Evolutionary conservation across 352 stramenopile species (phyloP).

Genomic region (Thraustochytrium striatum): DNA sequence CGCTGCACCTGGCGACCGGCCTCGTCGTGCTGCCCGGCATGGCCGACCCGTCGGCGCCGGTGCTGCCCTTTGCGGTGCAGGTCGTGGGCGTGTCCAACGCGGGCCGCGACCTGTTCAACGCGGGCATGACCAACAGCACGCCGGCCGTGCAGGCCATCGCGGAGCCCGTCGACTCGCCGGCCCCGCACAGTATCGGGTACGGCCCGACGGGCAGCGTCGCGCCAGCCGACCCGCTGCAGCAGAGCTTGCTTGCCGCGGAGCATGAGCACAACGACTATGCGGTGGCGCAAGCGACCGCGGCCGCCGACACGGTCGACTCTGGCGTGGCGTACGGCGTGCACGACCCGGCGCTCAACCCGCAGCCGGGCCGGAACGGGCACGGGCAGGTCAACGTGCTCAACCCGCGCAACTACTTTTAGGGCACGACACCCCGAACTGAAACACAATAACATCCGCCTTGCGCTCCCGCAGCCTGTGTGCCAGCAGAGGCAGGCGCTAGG

Average conservation of each 20-base stretch:
- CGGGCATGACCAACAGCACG: not conserved
- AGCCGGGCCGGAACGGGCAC: not conserved
- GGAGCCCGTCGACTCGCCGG: not conserved
- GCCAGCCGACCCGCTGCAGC: not conserved
- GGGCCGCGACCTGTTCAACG: not conserved
- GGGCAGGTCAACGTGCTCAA: conserved; percentile 16
- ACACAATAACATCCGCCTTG: too few species aligned
- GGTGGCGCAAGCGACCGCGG: not conserved
- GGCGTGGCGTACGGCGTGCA: conserved; percentile 6
- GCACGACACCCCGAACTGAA: too few species aligned
- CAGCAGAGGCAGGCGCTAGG: not conserved
- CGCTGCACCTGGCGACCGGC: conserved; percentile 29
- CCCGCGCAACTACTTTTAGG: conserved; percentile 36
- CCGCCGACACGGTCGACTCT: not conserved
- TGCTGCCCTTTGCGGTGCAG: conserved; percentile 4
- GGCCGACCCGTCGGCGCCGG: not conserved
- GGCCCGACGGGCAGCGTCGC: not conserved
- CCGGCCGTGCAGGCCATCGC: not conserved
- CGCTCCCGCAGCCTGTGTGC: too few species aligned
- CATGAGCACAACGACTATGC: not conserved
- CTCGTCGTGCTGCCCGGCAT: conserved; percentile 32
- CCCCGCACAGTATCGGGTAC: not conserved
- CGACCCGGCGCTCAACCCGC: not conserved
- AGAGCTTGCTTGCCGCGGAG: not conserved
- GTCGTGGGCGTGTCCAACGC: not conserved